These are phyloP conservation scores for Talaromyces borbonicus DNA, from an alignment of 495 filamentous ascomycete species.

Conservation along the genomic window DNA sequence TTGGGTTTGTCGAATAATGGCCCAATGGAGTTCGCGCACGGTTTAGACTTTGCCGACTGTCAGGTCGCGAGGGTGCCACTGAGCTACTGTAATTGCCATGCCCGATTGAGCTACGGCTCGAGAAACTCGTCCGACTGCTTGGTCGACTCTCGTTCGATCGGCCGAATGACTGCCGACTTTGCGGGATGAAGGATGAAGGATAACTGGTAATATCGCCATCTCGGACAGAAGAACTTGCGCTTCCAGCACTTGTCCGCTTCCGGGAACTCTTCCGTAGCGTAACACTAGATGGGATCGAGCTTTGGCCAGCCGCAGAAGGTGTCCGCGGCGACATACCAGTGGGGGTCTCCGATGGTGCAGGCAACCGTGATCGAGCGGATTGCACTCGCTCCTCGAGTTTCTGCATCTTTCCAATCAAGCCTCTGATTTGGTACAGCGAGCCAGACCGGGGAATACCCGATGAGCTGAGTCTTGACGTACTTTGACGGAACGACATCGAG, in stretches of 20 bases:
- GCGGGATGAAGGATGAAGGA: constrained; percentile 35
- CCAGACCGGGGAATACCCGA: constrained; percentile 60
- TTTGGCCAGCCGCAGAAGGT: constrained; percentile 41
- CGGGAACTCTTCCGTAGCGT: constrained; percentile 66
- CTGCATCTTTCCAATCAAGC: constrained; percentile 93
- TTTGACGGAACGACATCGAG: constrained; percentile 29
- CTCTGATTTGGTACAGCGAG: constrained; percentile 86
- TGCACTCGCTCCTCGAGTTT: constrained; percentile 87
- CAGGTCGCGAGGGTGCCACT: constrained; percentile 34
- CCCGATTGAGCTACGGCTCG: constrained; percentile 35
- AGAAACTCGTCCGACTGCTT: constrained; percentile 36
- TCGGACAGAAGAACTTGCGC: constrained; percentile 43
- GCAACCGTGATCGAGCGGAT: constrained; percentile 85
- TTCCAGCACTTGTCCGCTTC: constrained; percentile 54
- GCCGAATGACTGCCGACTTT: constrained; percentile 43
- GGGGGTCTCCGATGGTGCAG: constrained; percentile 66
- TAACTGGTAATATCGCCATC: constrained; percentile 33
- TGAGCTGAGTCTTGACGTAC: constrained; percentile 23
- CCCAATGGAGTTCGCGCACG: constrained; percentile 54
- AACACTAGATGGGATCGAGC: constrained; percentile 59
- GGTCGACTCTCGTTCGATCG: constrained; percentile 36
- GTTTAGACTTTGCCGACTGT: constrained; percentile 60
- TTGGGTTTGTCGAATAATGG: constrained; percentile 38
- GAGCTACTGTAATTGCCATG: constrained; percentile 28
- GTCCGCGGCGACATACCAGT: constrained; percentile 69